Base-by-base conservation (phyloP, 2,329 filamentous ascomycete species). In the Thelonectria discophora region DNA sequence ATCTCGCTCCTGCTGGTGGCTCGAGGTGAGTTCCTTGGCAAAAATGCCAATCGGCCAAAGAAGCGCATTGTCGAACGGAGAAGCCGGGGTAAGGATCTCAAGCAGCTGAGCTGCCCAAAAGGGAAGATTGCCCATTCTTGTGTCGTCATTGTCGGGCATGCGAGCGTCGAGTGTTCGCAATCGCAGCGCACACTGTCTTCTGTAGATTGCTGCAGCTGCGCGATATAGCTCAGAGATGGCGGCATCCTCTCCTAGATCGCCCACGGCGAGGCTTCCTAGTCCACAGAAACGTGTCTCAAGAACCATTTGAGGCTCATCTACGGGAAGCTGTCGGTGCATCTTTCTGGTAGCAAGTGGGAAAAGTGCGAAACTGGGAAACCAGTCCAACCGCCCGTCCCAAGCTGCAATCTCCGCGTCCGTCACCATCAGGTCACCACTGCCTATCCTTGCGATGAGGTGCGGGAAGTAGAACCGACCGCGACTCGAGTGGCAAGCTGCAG, bases 321-420 rank as follows among this genome's bases (percentile, higher is more conserved):
- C 40, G 5, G 60, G 55, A 4, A 62, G 12, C 8, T 20, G 43
- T 13, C 48, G 45, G 30, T 32, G 18, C 9, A 13, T 3, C 32
- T 55, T 17, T 5, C 18, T 24, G 20, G 11, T 37, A 5, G 51
- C 43, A 2, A 40, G 53, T 5, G 47, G 37, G 12, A 37, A n/a
- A 18, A 67, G 66, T 8, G 63, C 40, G 46, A 64, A 68, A 21
- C 63, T 67, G 1, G 66, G 63, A 47, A 68, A 62, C 63, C 63
- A 68, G 18, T 63, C 65, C 12, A 68, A 27, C 2, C 60, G 37
- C 5, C 66, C 60, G 21, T 65, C 63, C 63, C 66, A 67, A 8
- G 21, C 39, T 7, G 55, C 58, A 34, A 68, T 67, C 4, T 68
- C 63, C 1, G 21, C 21, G 12, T 67, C 58, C 2, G 63, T 65